Conservation (phyloP, 2,329 filamentous ascomycete genomes). For the Aspergillus sp. region DNA sequence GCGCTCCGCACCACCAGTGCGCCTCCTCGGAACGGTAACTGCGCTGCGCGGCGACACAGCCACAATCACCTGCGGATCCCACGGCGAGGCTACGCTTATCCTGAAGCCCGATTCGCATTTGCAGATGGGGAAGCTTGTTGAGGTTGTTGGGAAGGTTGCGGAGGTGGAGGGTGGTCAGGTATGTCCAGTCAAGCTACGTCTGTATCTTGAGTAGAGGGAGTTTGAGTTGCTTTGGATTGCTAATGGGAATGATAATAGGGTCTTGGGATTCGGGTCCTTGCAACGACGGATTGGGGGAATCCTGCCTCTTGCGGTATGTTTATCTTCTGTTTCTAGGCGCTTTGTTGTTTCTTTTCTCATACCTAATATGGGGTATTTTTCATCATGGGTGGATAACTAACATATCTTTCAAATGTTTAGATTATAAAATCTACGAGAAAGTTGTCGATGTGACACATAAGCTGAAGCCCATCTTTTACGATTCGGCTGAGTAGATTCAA, state of each 20-base stretch:
- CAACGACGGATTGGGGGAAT: slow-evolving; percentile 44
- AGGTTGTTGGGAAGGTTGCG: slow-evolving; percentile 47
- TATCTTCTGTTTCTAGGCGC: background rate
- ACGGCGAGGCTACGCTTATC: slow-evolving; percentile 71
- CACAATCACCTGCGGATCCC: slow-evolving; percentile 67
- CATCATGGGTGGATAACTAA: background rate
- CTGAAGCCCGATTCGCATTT: slow-evolving; percentile 61
- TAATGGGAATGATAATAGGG: slow-evolving; percentile 24
- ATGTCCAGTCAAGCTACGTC: background rate
- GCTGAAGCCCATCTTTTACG: slow-evolving; percentile 78
- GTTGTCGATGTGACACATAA: slow-evolving; percentile 86
- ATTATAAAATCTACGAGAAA: slow-evolving; percentile 71
- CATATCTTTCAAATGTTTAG: slow-evolving; percentile 47
- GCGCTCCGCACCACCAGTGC: slow-evolving; percentile 64
- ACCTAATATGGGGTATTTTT: background rate
- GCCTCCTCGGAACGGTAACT: slow-evolving; percentile 80
- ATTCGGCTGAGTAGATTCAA: slow-evolving; percentile 27
- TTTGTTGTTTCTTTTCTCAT: background rate
- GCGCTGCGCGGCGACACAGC: slow-evolving; percentile 80
- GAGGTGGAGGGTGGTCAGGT: slow-evolving; percentile 38
- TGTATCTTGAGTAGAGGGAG: background rate
- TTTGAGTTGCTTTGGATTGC: background rate
- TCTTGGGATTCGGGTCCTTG: slow-evolving; percentile 42
- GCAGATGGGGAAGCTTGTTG: slow-evolving; percentile 46
- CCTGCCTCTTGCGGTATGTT: slow-evolving; percentile 40